phyloP scores from a whole-genome alignment of 768 basidiomycete species.

The Tulasnella sp. region DNA sequence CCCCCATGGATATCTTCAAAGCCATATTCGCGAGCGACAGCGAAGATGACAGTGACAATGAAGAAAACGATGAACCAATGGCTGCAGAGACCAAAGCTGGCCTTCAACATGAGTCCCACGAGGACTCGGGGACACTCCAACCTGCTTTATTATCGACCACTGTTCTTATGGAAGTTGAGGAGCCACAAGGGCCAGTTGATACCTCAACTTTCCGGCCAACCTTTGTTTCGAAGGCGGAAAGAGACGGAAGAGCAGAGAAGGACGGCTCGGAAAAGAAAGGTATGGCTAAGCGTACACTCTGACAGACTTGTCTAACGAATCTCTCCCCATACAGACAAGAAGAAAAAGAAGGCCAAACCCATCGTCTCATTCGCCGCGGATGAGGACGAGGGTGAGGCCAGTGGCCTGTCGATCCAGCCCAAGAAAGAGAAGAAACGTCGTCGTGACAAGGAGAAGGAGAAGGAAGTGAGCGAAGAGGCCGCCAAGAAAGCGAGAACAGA shows the following conservation, averaged over 20 bases:
- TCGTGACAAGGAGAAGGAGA: constrained; percentile 39
- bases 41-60: constrained; percentile 74
- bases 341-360: constrained; percentile 43
- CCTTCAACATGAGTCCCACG: constrained; percentile 11
- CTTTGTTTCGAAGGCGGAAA: constrained; percentile 58
- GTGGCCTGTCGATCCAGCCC: constrained; percentile 45
- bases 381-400: constrained; percentile 48
- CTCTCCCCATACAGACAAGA: constrained; percentile 30
- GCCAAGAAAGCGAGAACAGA: constrained; percentile 36
- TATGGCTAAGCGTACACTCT: constrained; percentile 70
- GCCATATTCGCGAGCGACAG: constrained; percentile 96
- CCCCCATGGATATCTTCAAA: constrained; percentile 90
- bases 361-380: constrained; percentile 25
- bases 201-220: constrained; percentile 77
- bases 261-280: constrained; percentile 43
- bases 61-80: constrained; percentile 27
- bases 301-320: constrained; percentile 44
- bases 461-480: constrained; percentile 28
- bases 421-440: constrained; percentile 24
- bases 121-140: constrained; percentile 11
- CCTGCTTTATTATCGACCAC: constrained; percentile 20
- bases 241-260: constrained; percentile 34
- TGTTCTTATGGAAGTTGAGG: constrained; percentile 11
- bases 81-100: background rate
- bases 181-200: constrained; percentile 35